Base-by-base conservation (phyloP, 495 filamentous ascomycete genomes). In the Penicillium salamii region DNA sequence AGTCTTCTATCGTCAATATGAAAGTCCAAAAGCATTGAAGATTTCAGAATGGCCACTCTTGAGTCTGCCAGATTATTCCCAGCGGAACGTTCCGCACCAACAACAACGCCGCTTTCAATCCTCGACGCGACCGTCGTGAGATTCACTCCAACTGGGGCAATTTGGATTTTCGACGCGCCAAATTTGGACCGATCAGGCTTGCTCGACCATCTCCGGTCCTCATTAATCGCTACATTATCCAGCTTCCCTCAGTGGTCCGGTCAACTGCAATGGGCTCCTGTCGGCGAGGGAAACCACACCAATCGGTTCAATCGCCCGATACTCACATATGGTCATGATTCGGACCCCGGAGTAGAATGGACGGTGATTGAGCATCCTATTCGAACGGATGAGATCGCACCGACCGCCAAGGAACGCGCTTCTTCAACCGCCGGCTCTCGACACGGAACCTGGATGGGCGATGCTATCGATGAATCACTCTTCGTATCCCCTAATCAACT, bases 181-280 rank as follows among this genome's bases (percentile, higher is more conserved):
- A 17, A 32, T 9, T 3, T 18, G 2, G 21, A 50, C 14, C 24
- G n/a, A 1, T 52, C 52, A 15, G 34, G 46, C 18, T 13, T 64
- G 14, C 28, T 39, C 12, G 42, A 52, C 1, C 52, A 58, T 35
- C 55, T 67, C n/a, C 57, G 61, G 15, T 41, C 50, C 6, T 61
- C 65, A 2, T 56, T 69, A 3, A 38, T 14, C 2, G 43, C 53
- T 13, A 58, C 62, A 5, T 56, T 71, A 0, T 45, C 63, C 13
- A 57, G 57, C 2, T 72, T 70, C 48, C 62, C 66, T 5, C 66
- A 69, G 23, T 69, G 57, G 55, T 42, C 54, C 20, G 67, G 68
- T 34, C 58, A 56, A 17, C 23, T 70, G 12, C 46, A 48, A 32
- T 48, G 46, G 46, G 24, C 46, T 39, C 26, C 46, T 7, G 15